phyloP scores from a whole-genome alignment of 345 rosid genomes.

The Tarenaya hassleriana region DNA sequence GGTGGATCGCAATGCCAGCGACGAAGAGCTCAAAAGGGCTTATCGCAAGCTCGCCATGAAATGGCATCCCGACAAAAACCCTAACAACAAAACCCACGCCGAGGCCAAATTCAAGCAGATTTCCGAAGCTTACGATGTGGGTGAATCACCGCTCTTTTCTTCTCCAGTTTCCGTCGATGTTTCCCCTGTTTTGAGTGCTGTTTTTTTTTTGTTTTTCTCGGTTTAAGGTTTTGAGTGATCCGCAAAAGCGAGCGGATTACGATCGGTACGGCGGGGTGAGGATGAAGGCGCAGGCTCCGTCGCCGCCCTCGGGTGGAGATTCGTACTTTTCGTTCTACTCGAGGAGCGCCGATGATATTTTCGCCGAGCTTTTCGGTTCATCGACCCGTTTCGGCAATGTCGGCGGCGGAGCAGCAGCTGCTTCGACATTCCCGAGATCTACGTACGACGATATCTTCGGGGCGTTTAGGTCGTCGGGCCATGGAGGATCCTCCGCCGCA shows the following conservation, averaged over 20 bases:
- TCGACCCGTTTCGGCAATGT: slow-evolving; percentile 47
- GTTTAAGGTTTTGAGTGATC: slow-evolving; percentile 67
- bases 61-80: slow-evolving; percentile 38
- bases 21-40: slow-evolving; percentile 62
- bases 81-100: slow-evolving; percentile 52
- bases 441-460: slow-evolving; percentile 49
- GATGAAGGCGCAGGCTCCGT: slow-evolving; percentile 67
- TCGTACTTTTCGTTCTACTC: slow-evolving; percentile 75
- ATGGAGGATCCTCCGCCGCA: slow-evolving; percentile 34
- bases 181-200: neutral
- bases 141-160: neutral
- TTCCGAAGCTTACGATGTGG: slow-evolving; percentile 68
- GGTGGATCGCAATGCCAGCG: slow-evolving; percentile 48
- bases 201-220: slow-evolving; percentile 4
- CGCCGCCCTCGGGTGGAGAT: slow-evolving; percentile 57
- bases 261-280: slow-evolving; percentile 83
- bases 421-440: slow-evolving; percentile 44
- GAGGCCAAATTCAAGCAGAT: slow-evolving; percentile 67
- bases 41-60: slow-evolving; percentile 46
- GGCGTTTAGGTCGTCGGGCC: slow-evolving; percentile 46
- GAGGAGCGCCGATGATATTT: slow-evolving; percentile 59
- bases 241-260: slow-evolving; percentile 64
- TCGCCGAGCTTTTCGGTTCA: slow-evolving; percentile 64
- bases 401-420: slow-evolving; percentile 37
- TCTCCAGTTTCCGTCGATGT: neutral